Base-by-base conservation (phyloP, 441 rosid genomes). In the Biscutella laevigata region DNA sequence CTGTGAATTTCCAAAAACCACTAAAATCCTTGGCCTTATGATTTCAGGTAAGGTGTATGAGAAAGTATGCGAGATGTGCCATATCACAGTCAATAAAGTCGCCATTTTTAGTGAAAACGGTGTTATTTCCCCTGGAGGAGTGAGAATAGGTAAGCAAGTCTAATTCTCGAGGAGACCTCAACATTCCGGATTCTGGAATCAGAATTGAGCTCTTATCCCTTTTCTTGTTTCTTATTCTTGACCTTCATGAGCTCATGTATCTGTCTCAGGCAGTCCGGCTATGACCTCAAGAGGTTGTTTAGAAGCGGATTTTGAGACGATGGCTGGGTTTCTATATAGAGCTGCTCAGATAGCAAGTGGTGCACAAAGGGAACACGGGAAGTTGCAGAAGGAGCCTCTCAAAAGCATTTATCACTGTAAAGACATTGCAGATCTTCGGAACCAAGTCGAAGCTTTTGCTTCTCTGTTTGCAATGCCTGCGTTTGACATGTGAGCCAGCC, bases 221-320 rank as follows among this genome's bases (percentile, higher is more conserved):
- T n/a, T 29, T 16, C 11, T 14, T 30, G 5, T 8, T 33, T 19
- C 4, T 32, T 30, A n/a, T 11, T 48, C 26, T 41, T 48, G 12
- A 33, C 62, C n/a, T n/a, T n/a, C n/a, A 33, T 24, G 22, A 21
- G 15, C 14, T 42, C n/a, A 5, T 33, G 45, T 41, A 30, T 42
- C 15, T 49, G 4, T 42, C 44, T 22, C 72, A 79, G 85, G 88
- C 16, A 79, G 81, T 55, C 81, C 85, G 34, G 85, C 85, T 32
- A 82, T 82, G 88, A 82, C 88, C 38, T 71, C 88, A 16, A 73
- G 88, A 52, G 85, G 88, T 25, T 82, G 88, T 61, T 57, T 79
- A 42, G 85, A 82, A 68, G 32, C 81, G 35, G 85, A 82, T 71
- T 82, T 82, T 10, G 80, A 82, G 70, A 68, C 48, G 19, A 74